Conservation (phyloP, 2,329 filamentous ascomycete species). For the Colletotrichum phormii region DNA sequence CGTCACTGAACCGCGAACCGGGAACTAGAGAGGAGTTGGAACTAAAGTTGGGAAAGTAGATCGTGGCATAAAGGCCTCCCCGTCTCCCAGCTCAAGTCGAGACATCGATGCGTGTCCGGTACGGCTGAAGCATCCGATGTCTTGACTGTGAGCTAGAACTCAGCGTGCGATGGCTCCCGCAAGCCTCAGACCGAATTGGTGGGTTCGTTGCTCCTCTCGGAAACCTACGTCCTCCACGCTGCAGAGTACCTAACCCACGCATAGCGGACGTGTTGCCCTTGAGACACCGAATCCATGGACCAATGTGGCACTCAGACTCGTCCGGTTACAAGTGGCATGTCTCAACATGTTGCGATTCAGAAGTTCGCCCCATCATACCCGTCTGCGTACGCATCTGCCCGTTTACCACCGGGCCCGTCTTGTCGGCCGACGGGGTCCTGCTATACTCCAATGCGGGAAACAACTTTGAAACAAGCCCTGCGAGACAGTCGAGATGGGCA, state of each 20-base stretch:
- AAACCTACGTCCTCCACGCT: not conserved
- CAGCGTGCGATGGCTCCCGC: not conserved
- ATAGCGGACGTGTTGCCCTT: conserved; percentile 1
- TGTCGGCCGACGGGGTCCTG: conserved; percentile 23
- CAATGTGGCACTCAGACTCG: conserved; percentile 6
- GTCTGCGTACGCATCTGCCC: not conserved
- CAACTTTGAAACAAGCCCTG: conserved; percentile 28
- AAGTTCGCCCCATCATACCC: conserved; percentile 18
- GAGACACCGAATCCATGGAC: conserved; percentile 15
- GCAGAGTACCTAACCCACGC: conserved; percentile 7
- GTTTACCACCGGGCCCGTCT: conserved; percentile 6
- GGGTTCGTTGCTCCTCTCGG: not conserved
- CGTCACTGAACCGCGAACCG: not conserved
- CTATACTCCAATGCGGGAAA: conserved; percentile 18
- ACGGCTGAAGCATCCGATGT: not conserved
- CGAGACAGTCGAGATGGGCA: conserved; percentile 19
- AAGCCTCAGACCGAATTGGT: not conserved
- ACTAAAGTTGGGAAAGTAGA: conserved; percentile 11
- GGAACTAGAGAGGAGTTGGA: not conserved
- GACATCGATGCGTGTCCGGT: not conserved
- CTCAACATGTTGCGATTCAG: conserved; percentile 7
- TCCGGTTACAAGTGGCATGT: conserved; percentile 17
- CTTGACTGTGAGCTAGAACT: not conserved
- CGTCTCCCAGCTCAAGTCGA: not conserved
- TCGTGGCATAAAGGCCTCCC: conserved; percentile 7